A percentile compares a stretch with the other conserved stretches of the same genome.
These are phyloP conservation scores for Dimocarpus longan DNA, from an alignment of 345 rosid species.

Conservation along the genomic window DNA sequence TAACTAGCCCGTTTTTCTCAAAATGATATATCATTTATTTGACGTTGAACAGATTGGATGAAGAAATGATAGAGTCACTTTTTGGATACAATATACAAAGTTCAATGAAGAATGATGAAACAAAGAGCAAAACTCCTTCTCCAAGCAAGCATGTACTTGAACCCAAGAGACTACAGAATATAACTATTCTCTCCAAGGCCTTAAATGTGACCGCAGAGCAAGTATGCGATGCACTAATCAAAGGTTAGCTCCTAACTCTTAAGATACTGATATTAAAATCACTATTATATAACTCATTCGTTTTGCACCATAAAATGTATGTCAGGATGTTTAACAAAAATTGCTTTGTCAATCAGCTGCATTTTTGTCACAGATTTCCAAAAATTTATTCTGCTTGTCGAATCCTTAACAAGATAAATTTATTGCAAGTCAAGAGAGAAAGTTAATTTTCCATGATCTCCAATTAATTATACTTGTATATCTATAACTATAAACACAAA, in stretches of 20 bases:
- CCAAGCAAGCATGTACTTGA: slow-evolving; percentile 92
- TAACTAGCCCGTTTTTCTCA: background rate
- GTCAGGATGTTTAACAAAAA: too few species aligned
- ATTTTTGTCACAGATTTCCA: background rate
- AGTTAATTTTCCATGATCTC: too few species aligned
- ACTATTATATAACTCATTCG: too few species aligned
- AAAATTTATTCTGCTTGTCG: background rate
- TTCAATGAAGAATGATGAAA: slow-evolving; percentile 63
- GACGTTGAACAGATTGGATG: slow-evolving; percentile 67
- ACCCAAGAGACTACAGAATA: slow-evolving; percentile 88
- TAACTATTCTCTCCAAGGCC: slow-evolving; percentile 89
- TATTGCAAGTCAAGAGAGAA: too few species aligned
- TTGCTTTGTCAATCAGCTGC: background rate
- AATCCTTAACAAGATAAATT: too few species aligned
- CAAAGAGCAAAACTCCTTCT: slow-evolving; percentile 83
- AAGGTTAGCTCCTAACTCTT: slow-evolving; percentile 48
- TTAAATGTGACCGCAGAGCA: slow-evolving; percentile 74
- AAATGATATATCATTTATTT: background rate
- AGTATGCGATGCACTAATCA: slow-evolving; percentile 68
- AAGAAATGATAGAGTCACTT: slow-evolving; percentile 97
- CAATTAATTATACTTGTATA: too few species aligned
- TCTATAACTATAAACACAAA: too few species aligned
- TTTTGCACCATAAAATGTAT: background rate
- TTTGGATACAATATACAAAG: slow-evolving; percentile 77
- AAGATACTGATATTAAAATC: background rate